Evolutionary conservation across 345 rosid genomes (phyloP).

Genomic region (Carallia brachiata): DNA sequence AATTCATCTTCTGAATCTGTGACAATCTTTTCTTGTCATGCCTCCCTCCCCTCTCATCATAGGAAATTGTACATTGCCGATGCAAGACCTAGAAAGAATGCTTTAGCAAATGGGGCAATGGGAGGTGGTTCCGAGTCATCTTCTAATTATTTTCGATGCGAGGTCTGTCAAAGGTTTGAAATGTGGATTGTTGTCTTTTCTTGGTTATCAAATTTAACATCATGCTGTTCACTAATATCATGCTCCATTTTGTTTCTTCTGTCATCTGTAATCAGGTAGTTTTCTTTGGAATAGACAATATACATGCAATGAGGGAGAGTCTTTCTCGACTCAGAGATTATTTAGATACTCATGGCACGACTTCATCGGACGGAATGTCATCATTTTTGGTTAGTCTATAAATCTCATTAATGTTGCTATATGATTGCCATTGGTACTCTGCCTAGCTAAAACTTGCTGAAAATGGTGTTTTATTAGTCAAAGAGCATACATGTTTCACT

Average conservation of each 20-base stretch:
- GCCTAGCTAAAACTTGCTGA: too few relatives aligned
- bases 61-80: constrained; percentile 97
- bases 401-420: not conserved
- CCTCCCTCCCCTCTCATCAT: not conserved
- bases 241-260: constrained; percentile 11
- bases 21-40: not conserved
- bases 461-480: too few relatives aligned
- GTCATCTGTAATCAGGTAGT: constrained; percentile 56
- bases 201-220: constrained; percentile 17
- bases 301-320: constrained; percentile 99
- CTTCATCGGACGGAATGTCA: constrained; percentile 95
- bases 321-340: constrained; percentile 94
- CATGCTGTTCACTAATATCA: constrained; percentile 14
- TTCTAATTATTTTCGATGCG: constrained; percentile 89
- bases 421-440: not conserved
- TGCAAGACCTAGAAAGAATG: constrained; percentile 98
- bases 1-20: too few relatives aligned
- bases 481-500: not conserved
- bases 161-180: constrained; percentile 54
- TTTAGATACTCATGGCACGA: constrained; percentile 87
- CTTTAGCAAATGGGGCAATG: constrained; percentile 98
- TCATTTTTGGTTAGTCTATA: constrained; percentile 78
- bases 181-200: constrained; percentile 14
- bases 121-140: constrained; percentile 99
- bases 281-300: constrained; percentile 97